Evolutionary conservation across 495 filamentous ascomycete species (phyloP), one percentile per base, ranked within the genome.

Genomic region (Corynascus novoguineensis): DNA sequence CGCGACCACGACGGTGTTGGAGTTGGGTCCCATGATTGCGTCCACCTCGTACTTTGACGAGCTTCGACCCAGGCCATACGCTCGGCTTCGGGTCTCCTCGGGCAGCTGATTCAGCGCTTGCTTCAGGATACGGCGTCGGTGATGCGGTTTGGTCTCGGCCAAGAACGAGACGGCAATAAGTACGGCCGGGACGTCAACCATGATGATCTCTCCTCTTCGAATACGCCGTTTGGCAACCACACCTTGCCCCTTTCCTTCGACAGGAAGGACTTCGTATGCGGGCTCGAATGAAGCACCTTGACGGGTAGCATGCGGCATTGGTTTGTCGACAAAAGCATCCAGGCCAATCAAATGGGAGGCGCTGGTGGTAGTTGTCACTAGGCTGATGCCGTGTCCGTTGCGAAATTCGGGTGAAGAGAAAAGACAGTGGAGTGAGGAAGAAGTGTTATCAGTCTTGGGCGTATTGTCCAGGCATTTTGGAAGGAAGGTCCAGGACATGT

Each of bases 21-120:
- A 56, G 48, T 77, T 77, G 4, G 69, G 64, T 12, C 74, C 68
- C 31, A 76, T 28, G 4, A 77, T 66, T 5, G 70, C 67, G 44
- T 77, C 74, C 2, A 76, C 42, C 27, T 69, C 66, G 19, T 75
- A 69, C 17, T 57, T 53, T 10, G 64, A 65, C 7, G 50, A 45
- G 0, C 60, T 53, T 19, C 63, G 71, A 21, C 55, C 57, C 15
- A 69, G 55, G 28, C 56, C 48, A n/a, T 62, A 55, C 0, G 68
- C 40, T 5, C 64, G 63, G 4, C 60, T 35, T 27, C 47, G 59
- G 1, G 66, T 69, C n/a, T 61, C 58, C 24, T 69, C 65, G 19
- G 66, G 67, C 21, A 77, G 59, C 53, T 71, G 72, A 10, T 64
- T 65, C 1, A 68, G 59, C 2, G 68, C 73, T 34, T 55, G 35